Conservation (phyloP, 768 basidiomycete species). For the Mycena latifolia region DNA sequence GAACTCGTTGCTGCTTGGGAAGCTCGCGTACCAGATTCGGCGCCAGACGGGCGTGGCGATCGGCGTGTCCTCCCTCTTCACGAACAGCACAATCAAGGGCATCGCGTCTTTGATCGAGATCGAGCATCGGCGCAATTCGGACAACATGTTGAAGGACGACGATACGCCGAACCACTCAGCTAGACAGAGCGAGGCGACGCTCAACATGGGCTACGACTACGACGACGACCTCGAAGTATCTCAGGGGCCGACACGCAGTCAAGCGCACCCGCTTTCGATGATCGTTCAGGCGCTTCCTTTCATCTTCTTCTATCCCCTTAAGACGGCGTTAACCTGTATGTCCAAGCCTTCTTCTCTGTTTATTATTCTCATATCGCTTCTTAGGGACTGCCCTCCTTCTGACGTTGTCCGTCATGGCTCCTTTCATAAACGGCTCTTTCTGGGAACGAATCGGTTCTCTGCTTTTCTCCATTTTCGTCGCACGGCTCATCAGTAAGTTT, state of each 20-base stretch:
- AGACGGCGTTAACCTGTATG: conserved; percentile 56
- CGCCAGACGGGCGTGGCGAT: conserved; percentile 52
- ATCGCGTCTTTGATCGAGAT: conserved; percentile 54
- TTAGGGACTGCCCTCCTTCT: conserved; percentile 56
- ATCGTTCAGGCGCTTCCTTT: conserved; percentile 56
- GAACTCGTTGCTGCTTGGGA: conserved; percentile 60
- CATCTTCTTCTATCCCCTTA: conserved; percentile 59
- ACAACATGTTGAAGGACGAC: conserved; percentile 4
- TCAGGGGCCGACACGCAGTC: conserved; percentile 41
- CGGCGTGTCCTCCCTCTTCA: conserved; percentile 54
- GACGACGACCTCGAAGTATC: conserved; percentile 43
- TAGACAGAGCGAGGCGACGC: conserved; percentile 33
- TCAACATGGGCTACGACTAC: conserved; percentile 46
- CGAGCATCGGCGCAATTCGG: conserved; percentile 38
- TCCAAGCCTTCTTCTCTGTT: not conserved
- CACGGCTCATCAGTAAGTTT: conserved; percentile 41
- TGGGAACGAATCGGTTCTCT: conserved; percentile 52
- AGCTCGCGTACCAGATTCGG: conserved; percentile 56
- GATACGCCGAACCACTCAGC: not conserved
- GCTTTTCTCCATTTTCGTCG: conserved; percentile 48
- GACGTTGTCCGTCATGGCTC: conserved; percentile 50
- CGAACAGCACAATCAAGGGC: conserved; percentile 54
- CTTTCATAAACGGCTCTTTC: conserved; percentile 43
- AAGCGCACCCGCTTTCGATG: conserved; percentile 53
- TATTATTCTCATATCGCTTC: not conserved